Conservation (phyloP, 768 basidiomycete genomes). For the Hysterangium stoloniferum region DNA sequence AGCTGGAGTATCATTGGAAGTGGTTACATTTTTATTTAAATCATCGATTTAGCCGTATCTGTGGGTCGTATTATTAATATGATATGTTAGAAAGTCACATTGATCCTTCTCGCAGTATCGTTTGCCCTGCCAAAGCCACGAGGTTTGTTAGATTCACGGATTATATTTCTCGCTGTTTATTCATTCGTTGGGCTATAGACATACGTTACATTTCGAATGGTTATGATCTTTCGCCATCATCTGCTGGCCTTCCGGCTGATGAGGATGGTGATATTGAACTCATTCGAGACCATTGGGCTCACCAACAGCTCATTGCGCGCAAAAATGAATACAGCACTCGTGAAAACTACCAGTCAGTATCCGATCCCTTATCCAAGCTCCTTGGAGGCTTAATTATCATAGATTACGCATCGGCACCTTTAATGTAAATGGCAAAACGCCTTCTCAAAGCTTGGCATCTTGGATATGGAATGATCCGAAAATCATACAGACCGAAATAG, state of each 20-base stretch:
- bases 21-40: constrained; percentile 8
- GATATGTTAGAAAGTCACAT: constrained; percentile 10
- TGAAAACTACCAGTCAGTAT: constrained; percentile 13
- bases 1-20: neutral
- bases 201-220: constrained; percentile 43
- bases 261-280: constrained; percentile 49
- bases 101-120: constrained; percentile 13
- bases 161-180: constrained; percentile 42
- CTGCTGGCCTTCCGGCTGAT: constrained; percentile 56
- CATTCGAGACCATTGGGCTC: constrained; percentile 62
- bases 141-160: constrained; percentile 21
- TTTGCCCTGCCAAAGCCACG: constrained; percentile 11
- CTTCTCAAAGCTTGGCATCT: constrained; percentile 60
- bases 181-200: constrained; percentile 38
- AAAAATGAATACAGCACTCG: constrained; percentile 13
- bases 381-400: neutral
- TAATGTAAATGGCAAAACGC: constrained; percentile 75
- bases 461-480: constrained; percentile 53
- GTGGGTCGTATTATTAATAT: neutral
- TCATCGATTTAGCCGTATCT: constrained; percentile 5
- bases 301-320: constrained; percentile 31
- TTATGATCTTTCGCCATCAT: constrained; percentile 50
- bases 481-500: too few species aligned
- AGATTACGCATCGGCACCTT: constrained; percentile 73
- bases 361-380: neutral